Percentiles rank a stretch among this genome's conserved stretches.
Conservation (phyloP, 176 grass and related monocot genomes). For the Hsuehochloa calcarea region DNA sequence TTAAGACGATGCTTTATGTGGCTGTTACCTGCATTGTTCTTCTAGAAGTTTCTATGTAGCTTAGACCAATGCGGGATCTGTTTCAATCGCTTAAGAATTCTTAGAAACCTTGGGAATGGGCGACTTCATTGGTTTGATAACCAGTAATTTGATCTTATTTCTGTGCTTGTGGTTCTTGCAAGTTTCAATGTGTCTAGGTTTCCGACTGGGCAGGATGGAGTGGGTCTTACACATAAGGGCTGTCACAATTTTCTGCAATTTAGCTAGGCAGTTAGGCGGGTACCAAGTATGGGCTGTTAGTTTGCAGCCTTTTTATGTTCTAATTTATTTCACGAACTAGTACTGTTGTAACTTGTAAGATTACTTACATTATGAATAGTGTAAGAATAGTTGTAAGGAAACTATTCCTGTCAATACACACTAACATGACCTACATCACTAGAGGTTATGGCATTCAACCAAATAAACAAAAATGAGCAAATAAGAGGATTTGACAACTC, state of each 20-base stretch:
- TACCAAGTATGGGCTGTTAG: not conserved
- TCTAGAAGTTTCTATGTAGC: not conserved
- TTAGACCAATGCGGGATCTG: not conserved
- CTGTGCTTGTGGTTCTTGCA: not conserved
- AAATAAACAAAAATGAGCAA: not conserved
- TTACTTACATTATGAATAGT: not conserved
- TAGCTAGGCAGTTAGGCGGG: not conserved
- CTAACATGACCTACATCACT: not conserved
- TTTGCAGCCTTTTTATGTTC: not conserved
- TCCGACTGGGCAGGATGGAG: not conserved
- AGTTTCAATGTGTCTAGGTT: not conserved
- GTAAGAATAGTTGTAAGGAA: not conserved
- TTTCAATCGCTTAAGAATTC: not conserved
- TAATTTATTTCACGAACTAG: not conserved
- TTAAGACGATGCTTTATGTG: constrained; percentile 21
- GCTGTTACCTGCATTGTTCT: constrained; percentile 20
- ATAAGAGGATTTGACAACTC: not conserved
- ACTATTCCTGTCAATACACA: not conserved
- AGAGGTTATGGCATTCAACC: not conserved
- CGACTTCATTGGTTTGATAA: not conserved
- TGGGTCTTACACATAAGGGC: not conserved
- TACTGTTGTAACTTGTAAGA: not conserved
- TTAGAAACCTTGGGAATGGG: not conserved
- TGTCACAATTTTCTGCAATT: not conserved
- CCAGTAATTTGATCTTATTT: not conserved